phyloP scores from a whole-genome alignment of 176 grass and related monocot species.

The Leersia perrieri region DNA sequence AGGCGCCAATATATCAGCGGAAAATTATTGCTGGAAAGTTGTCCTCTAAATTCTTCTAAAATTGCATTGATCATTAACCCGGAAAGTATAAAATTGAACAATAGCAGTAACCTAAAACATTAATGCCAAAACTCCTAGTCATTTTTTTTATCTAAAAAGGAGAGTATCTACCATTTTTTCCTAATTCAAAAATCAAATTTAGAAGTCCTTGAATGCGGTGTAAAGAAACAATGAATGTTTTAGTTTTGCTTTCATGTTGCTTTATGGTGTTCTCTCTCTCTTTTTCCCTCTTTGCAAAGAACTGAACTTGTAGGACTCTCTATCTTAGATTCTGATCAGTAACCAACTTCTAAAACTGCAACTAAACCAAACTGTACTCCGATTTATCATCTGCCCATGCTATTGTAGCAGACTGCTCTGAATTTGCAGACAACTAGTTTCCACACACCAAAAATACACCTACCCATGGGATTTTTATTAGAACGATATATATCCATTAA shows the following conservation, averaged over 20 bases:
- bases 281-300: background rate
- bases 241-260: background rate
- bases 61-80: background rate
- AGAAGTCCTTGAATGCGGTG: background rate
- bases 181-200: background rate
- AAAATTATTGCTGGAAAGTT: background rate
- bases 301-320: background rate
- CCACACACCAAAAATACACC: background rate
- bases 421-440: background rate
- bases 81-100: background rate
- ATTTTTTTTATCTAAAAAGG: background rate
- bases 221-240: background rate
- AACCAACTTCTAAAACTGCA: background rate
- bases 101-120: background rate
- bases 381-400: background rate
- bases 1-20: background rate
- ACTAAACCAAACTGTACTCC: background rate
- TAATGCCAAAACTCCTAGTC: background rate
- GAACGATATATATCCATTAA: too few species aligned
- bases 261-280: background rate
- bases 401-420: background rate
- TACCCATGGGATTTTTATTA: background rate
- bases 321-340: background rate
- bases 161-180: background rate
- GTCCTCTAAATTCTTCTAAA: background rate